Conservation (phyloP, 2,329 filamentous ascomycete genomes). For the Chaetomium globosum region DNA sequence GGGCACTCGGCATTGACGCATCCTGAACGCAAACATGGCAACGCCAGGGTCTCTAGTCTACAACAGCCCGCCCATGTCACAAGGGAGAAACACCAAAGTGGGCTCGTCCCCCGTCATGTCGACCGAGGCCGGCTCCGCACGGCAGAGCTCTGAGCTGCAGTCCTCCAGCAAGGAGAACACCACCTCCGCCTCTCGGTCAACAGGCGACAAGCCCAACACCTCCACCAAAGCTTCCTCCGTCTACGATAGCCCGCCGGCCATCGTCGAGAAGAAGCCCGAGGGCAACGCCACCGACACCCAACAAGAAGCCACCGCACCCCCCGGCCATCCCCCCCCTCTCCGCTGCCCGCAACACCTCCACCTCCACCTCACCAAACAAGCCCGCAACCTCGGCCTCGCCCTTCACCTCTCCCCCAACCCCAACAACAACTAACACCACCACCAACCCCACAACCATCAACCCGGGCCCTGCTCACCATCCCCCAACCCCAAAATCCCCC, state of each 20-base stretch:
- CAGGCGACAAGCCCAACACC: constrained; percentile 16
- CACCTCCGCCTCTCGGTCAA: constrained; percentile 14
- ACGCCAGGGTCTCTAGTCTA: constrained; percentile 22
- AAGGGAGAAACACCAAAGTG: constrained; percentile 1
- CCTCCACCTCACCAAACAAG: constrained; percentile 2
- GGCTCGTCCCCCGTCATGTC: constrained; percentile 22
- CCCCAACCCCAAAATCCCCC: not conserved
- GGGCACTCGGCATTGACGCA: constrained; percentile 1
- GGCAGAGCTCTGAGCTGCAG: constrained; percentile 16
- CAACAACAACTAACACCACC: not conserved
- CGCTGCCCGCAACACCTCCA: constrained; percentile 5
- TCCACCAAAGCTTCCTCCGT: constrained; percentile 29
- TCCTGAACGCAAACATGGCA: constrained; percentile 11
- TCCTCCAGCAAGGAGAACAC: constrained; percentile 20
- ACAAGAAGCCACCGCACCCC: not conserved
- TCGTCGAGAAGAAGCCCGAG: constrained; percentile 13
- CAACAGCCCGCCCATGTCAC: constrained; percentile 27
- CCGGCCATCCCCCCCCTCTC: constrained; percentile 24
- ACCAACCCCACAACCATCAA: not conserved
- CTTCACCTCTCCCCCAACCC: constrained; percentile 10
- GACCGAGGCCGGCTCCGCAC: constrained; percentile 2
- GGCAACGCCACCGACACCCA: not conserved
- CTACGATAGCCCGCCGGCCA: constrained; percentile 19
- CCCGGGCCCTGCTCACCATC: constrained; percentile 12
- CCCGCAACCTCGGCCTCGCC: constrained; percentile 17